These are phyloP conservation scores for Luffa aegyptiaca DNA, from an alignment of 306 rosid species.

Conservation along the genomic window DNA sequence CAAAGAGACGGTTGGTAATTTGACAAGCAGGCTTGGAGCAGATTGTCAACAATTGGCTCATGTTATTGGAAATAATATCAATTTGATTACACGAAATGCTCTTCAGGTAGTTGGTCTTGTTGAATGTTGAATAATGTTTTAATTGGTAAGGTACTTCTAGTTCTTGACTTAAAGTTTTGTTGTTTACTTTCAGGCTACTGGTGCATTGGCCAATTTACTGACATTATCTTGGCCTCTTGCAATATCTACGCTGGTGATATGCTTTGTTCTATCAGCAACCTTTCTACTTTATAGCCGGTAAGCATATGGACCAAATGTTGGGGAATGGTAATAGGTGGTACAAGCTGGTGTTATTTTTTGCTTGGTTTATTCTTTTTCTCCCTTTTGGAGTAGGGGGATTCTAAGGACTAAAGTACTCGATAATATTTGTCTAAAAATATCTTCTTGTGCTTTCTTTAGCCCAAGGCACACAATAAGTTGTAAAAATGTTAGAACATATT, in stretches of 20 bases:
- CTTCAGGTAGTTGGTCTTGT: constrained; percentile 41
- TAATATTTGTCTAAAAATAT: neutral
- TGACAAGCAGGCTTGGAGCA: constrained; percentile 76
- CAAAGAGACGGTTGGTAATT: constrained; percentile 57
- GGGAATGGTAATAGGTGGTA: neutral
- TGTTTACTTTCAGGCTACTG: constrained; percentile 52
- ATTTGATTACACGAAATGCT: constrained; percentile 44
- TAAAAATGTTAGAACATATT: neutral
- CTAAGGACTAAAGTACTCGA: neutral
- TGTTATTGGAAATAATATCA: constrained; percentile 55
- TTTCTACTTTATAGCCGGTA: constrained; percentile 59
- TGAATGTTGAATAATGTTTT: neutral
- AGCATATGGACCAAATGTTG: constrained; percentile 16
- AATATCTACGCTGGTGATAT: constrained; percentile 56
- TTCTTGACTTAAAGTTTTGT: constrained; percentile 1
- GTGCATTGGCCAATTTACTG: constrained; percentile 63
- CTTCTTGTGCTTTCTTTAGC: neutral
- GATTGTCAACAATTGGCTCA: constrained; percentile 62
- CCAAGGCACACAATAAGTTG: neutral
- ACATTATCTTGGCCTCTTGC: constrained; percentile 75
- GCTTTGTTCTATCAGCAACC: constrained; percentile 42
- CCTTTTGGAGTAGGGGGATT: neutral
- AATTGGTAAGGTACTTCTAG: neutral
- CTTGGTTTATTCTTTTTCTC: neutral
- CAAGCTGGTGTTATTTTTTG: neutral